Percentiles rank a stretch among this genome's conserved stretches.
These are phyloP conservation scores for Hydnomerulius pinastri DNA, from an alignment of 768 basidiomycete genomes.

Conservation along the genomic window DNA sequence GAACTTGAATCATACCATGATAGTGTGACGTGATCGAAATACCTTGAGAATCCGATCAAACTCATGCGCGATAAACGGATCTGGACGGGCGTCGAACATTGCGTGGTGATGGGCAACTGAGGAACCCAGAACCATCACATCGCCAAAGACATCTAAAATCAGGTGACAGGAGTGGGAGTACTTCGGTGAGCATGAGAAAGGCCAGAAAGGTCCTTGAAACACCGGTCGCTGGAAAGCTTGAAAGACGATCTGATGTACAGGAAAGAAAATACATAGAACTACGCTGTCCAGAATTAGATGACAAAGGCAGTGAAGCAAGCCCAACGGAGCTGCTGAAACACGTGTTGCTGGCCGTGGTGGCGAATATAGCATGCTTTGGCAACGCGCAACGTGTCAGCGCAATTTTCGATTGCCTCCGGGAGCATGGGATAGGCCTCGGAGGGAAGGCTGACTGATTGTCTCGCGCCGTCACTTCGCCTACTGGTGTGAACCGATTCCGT, in stretches of 20 bases:
- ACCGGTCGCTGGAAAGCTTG: not conserved
- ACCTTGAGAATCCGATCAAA: no score
- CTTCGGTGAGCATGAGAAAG: not conserved
- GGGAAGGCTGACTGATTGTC: not conserved
- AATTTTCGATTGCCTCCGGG: not conserved
- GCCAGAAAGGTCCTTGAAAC: not conserved
- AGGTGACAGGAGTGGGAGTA: not conserved
- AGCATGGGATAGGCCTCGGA: not conserved
- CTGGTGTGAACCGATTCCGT: not conserved
- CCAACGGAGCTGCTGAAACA: not conserved
- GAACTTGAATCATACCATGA: no score
- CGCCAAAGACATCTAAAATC: not conserved
- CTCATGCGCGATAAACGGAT: not conserved
- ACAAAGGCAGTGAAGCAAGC: no score
- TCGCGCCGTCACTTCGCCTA: not conserved
- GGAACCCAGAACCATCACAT: not conserved
- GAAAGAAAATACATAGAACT: no score
- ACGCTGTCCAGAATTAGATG: no score
- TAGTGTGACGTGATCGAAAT: not conserved
- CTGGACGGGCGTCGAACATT: not conserved
- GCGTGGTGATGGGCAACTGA: no score
- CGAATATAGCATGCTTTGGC: not conserved
- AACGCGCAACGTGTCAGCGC: no score
- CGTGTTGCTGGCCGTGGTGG: not conserved
- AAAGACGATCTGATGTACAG: no score